phyloP scores from a whole-genome alignment of 768 basidiomycete genomes.

The Cubamyces sp. region DNA sequence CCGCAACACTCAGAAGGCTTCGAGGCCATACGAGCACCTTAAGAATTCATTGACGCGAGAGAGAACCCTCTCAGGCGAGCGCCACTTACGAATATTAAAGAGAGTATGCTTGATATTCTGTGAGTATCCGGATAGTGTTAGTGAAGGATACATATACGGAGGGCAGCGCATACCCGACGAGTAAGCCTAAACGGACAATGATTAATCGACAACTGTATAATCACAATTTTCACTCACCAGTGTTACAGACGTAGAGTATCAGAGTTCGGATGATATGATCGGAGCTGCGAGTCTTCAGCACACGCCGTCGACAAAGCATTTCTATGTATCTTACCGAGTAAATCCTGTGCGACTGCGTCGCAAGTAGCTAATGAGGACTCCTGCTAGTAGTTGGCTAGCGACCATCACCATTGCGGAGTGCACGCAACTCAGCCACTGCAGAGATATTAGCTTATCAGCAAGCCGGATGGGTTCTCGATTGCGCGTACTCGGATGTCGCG shows the following conservation, averaged over 20 bases:
- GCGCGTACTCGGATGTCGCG: neutral
- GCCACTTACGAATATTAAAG: slow-evolving; percentile 4
- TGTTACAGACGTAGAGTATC: neutral
- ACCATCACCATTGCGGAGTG: slow-evolving; percentile 4
- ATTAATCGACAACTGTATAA: too few relatives aligned
- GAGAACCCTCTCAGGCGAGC: neutral
- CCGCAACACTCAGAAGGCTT: neutral
- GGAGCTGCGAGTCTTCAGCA: neutral
- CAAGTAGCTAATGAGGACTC: slow-evolving; percentile 1
- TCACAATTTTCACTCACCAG: slow-evolving; percentile 7
- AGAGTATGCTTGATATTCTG: slow-evolving; percentile 5
- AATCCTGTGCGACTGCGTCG: neutral
- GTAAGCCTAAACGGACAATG: neutral
- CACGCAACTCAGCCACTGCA: slow-evolving; percentile 4
- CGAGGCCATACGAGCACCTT: slow-evolving; percentile 5
- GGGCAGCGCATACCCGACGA: neutral
- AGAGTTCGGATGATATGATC: neutral
- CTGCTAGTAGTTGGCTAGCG: slow-evolving; percentile 6
- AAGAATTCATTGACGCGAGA: too few relatives aligned
- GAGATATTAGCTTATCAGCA: neutral
- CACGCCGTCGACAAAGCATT: neutral
- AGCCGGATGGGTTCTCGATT: neutral
- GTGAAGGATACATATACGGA: too few relatives aligned
- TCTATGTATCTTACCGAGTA: neutral
- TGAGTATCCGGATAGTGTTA: neutral